Evolutionary conservation across 140 eudicot genomes (phyloP), one percentile per base, ranked within the genome.

Genomic region (Cichorium intybus): DNA sequence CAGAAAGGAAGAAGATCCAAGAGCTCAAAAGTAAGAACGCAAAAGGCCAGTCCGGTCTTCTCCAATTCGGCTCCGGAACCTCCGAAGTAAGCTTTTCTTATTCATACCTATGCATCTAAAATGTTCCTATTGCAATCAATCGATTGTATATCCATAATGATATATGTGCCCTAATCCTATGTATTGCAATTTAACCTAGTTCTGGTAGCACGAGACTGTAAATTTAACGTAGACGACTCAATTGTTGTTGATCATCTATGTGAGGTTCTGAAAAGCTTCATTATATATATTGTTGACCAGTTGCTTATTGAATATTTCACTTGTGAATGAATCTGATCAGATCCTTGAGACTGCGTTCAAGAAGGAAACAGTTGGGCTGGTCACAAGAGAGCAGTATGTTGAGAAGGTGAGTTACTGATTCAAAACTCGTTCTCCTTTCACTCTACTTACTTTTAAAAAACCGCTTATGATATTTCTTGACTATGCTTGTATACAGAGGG

Each of bases 351-450:
- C 97, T 77, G 99, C 99, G 2, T 93, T 93, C 77, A 93, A 93
- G 89, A 93, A 93, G 85, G 99, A 93, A 85, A 93, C 99, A 0
- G 94, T 93, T 35, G 99, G 99, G 64, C 82, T 93, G 58, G 99
- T 93, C 24, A 83, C 95, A 6, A 88, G 96, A 69, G 99, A 93
- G 67, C 82, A 93, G 61, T 93, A 93, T 72, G 99, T 93, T 51
- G 99, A 93, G 83, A 93, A 88, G 95, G 99, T 88, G 72, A 37
- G 5, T 71, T 0, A 12, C 24, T 59, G 21, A 49, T 48, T 65
- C 15, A 15, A 10, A 29, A 27, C 10, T 57, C 15, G 29, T 73
- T 18, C n/a, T 4, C 8, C 39, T 48, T 68, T 47, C 27, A 47
- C 22, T 6, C 26, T 61, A 31, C 49, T 57, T 56, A 26, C 4